phyloP scores from a whole-genome alignment of 176 grass and related monocot genomes.

The Cymbopogon citratus region DNA sequence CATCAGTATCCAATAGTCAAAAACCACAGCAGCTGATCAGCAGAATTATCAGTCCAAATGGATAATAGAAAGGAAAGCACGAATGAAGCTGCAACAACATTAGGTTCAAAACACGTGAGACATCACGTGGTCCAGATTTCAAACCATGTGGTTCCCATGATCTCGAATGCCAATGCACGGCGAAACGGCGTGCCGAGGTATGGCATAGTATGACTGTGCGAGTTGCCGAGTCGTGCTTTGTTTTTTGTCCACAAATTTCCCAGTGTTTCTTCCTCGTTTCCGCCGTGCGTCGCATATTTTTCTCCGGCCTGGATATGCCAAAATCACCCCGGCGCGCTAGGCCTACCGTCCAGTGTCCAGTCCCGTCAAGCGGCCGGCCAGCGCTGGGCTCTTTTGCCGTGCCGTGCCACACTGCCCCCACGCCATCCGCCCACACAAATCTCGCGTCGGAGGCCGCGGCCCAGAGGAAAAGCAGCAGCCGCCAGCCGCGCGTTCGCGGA shows the following conservation, averaged over 20 bases:
- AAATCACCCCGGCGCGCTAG: not conserved
- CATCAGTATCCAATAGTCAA: no score
- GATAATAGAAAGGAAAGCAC: not conserved
- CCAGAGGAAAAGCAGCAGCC: conserved; percentile 1
- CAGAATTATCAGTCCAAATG: no score
- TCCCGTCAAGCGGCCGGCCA: no score
- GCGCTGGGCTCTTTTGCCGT: not conserved
- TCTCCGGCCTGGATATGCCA: not conserved
- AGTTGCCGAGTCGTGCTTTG: no score
- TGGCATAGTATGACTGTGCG: no score
- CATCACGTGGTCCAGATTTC: not conserved
- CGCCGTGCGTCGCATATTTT: conserved; percentile 10
- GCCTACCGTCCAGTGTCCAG: not conserved
- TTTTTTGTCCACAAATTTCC: no score
- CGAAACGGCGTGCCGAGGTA: no score
- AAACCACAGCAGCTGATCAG: not conserved
- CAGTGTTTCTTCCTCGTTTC: not conserved
- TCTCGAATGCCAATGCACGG: no score
- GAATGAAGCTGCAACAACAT: not conserved
- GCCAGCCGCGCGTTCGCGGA: not conserved
- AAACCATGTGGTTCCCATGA: not conserved
- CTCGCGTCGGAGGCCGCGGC: conserved; percentile 26
- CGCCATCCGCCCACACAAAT: conserved; percentile 36
- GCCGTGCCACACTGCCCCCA: not conserved
- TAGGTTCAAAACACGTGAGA: not conserved